These are phyloP conservation scores for Fraxinus platypoda DNA, from an alignment of 305 asterid genomes.

Conservation along the genomic window DNA sequence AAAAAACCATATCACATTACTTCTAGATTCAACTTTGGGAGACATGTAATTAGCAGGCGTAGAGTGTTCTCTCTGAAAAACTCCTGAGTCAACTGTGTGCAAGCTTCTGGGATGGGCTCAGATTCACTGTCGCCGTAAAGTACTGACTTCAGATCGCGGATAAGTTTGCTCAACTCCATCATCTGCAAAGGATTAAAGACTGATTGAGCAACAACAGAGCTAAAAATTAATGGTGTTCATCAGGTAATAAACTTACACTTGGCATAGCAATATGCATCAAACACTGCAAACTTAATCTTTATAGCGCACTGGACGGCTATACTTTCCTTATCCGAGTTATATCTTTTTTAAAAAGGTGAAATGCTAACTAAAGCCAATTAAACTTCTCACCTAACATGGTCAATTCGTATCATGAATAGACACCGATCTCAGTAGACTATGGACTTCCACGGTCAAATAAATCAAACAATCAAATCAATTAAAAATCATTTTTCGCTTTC, in stretches of 20 bases:
- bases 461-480: neutral
- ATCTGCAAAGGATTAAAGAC: constrained; percentile 43
- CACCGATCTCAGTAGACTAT: neutral
- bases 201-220: neutral
- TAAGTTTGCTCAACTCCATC: constrained; percentile 66
- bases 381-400: constrained; percentile 9
- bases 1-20: constrained; percentile 32
- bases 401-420: neutral
- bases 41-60: constrained; percentile 64
- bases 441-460: neutral
- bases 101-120: constrained; percentile 81
- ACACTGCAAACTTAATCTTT: neutral
- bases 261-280: constrained; percentile 10
- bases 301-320: neutral
- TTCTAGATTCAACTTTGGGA: constrained; percentile 78
- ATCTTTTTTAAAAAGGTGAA: neutral
- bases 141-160: constrained; percentile 62
- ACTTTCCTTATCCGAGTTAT: neutral
- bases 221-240: neutral
- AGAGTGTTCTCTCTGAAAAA: constrained; percentile 74
- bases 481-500: neutral
- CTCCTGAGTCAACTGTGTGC: constrained; percentile 79
- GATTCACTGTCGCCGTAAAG: constrained; percentile 82
- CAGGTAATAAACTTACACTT: neutral
- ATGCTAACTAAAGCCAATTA: neutral